A percentile compares a stretch with the other conserved stretches of the same genome.
These are phyloP conservation scores for Lasiodiplodia citricola DNA, from an alignment of 2,329 filamentous ascomycete genomes.

Conservation along the genomic window DNA sequence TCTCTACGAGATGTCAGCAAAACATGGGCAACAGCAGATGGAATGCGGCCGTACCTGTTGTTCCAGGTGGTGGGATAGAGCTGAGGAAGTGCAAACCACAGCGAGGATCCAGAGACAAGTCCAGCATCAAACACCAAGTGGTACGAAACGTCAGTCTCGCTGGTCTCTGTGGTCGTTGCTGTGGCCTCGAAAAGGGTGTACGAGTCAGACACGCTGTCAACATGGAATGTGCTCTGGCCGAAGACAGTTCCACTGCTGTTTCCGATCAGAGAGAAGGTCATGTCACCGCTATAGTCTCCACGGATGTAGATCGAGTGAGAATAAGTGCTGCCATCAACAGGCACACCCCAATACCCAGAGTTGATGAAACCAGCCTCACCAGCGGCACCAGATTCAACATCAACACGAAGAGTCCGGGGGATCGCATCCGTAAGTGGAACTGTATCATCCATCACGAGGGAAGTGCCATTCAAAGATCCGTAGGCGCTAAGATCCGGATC, in stretches of 20 bases:
- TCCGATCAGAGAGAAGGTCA: constrained; percentile 21
- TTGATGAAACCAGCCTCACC: constrained; percentile 26
- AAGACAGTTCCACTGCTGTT: constrained; percentile 19
- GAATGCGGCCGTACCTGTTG: not conserved
- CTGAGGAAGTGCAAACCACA: constrained; percentile 23
- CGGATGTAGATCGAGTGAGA: constrained; percentile 30
- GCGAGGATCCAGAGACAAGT: not conserved
- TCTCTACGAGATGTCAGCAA: too few relatives aligned
- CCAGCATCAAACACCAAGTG: constrained; percentile 22
- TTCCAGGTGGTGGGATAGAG: constrained; percentile 28
- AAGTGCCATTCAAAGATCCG: constrained; percentile 36
- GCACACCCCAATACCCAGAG: constrained; percentile 28
- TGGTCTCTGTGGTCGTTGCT: too few relatives aligned
- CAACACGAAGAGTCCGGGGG: constrained; percentile 23
- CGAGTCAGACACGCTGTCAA: not conserved
- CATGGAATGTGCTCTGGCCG: constrained; percentile 11
- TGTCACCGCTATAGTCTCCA: constrained; percentile 26
- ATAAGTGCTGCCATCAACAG: constrained; percentile 23
- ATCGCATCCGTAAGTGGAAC: constrained; percentile 20
- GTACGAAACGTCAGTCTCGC: too few relatives aligned
- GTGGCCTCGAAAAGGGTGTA: too few relatives aligned
- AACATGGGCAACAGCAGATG: too few relatives aligned
- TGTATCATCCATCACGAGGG: constrained; percentile 29
- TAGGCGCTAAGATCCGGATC: constrained; percentile 36
- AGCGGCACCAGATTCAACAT: constrained; percentile 1